Evolutionary conservation across 768 basidiomycete species (phyloP), one percentile per base, ranked within the genome.

Genomic region (Kwoniella shandongensis): DNA sequence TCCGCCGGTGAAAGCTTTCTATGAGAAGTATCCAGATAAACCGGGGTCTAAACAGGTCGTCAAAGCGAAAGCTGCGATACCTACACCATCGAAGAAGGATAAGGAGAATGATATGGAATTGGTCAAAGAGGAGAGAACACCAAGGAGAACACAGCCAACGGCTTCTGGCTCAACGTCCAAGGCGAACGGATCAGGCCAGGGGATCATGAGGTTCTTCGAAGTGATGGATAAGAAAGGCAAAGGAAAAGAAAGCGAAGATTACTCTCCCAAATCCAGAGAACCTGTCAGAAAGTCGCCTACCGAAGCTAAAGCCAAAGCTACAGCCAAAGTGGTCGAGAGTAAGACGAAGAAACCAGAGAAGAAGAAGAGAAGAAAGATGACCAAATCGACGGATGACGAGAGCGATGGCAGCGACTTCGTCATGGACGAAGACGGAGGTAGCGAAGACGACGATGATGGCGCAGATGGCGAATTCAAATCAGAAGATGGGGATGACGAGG

Each of bases 1-100:
- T 60, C 62, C 60, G 22, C 65, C 63, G 15, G 70, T 72, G 7
- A 7, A 61, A 1, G 51, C 39, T 10, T 72, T 66, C 40, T 66
- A 69, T 52, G 46, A 39, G 13, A 49, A 53, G 23, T 39, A 65
- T 29, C 69, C 69, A 11, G 51, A 30, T 26, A 67, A 67, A 41
- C 65, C 67, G 1, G 47, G 52, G 18, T 30, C 23, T 23, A 30
- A 18, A 13, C 48, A 36, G 13, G 12, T 15, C 13, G 29, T 15
- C 8, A 27, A 23, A 32, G 26, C 18, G 8, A 17, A 30, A 5
- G 25, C 13, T 47, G n/a, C n/a, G n/a, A n/a, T n/a, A n/a, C n/a
- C n/a, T n/a, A n/a, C n/a, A n/a, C n/a, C n/a, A n/a, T n/a, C n/a
- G n/a, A n/a, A n/a, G n/a, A n/a, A n/a, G n/a, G n/a, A n/a, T n/a